phyloP scores from a whole-genome alignment of 345 rosid genomes.

The Eucalyptus tenuipes region DNA sequence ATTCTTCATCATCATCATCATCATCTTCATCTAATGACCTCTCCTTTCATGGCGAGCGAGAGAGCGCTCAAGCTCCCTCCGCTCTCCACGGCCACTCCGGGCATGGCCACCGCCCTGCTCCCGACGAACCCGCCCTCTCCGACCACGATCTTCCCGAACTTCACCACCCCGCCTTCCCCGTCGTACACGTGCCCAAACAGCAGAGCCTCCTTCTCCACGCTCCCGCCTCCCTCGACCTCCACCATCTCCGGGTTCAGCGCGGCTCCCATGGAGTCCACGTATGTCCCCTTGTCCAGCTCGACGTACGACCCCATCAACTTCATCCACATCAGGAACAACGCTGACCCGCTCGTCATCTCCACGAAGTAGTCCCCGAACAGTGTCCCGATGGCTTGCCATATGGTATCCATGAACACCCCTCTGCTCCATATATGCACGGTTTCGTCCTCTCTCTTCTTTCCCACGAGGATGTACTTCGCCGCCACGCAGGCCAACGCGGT shows the following conservation, averaged over 20 bases:
- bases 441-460: slow-evolving; percentile 44
- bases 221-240: slow-evolving; percentile 39
- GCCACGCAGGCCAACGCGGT: slow-evolving; percentile 25
- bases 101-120: slow-evolving; percentile 50
- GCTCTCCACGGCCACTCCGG: slow-evolving; percentile 38
- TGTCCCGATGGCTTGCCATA: slow-evolving; percentile 56
- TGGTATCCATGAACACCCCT: slow-evolving; percentile 41
- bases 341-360: slow-evolving; percentile 40
- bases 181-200: slow-evolving; percentile 58
- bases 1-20: not conserved
- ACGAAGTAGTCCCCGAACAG: slow-evolving; percentile 46
- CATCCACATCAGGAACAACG: slow-evolving; percentile 29
- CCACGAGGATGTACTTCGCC: slow-evolving; percentile 50
- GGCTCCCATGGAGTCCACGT: slow-evolving; percentile 54
- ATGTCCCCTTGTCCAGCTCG: slow-evolving; percentile 24
- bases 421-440: slow-evolving; percentile 35
- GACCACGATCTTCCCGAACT: slow-evolving; percentile 39
- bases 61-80: slow-evolving; percentile 38
- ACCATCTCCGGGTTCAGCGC: slow-evolving; percentile 60
- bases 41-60: slow-evolving; percentile 52
- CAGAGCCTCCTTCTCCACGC: slow-evolving; percentile 39
- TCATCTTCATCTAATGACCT: slow-evolving; percentile 19
- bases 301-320: slow-evolving; percentile 45
- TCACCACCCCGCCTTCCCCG: slow-evolving; percentile 45
- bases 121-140: slow-evolving; percentile 45